Base-by-base conservation (phyloP, 495 filamentous ascomycete species). In the Penicillium ochrochloron region DNA sequence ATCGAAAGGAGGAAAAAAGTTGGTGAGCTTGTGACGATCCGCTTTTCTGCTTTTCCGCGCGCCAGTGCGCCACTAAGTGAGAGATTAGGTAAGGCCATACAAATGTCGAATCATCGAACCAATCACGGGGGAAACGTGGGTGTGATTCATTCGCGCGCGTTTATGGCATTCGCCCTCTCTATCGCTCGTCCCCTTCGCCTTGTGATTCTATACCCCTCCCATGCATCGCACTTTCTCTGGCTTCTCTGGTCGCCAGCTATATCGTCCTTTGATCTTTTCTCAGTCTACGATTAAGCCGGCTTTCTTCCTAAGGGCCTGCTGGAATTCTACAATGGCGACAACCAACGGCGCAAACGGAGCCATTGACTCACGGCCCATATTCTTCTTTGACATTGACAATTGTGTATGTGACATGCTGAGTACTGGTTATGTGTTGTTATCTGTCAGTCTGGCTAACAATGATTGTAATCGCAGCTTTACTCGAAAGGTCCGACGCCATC, bases 321-420 rank as follows among this genome's bases (percentile, higher is more conserved):
- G 33, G 25, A 56, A 59, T 53, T 63, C 42, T 10, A 66, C 63
- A 62, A 70, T 70, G 56, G 74, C 76, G 64, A 58, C 75, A 19
- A 65, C 64, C 41, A 67, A 65, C 41, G 63, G 63, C 35, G 52
- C 68, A 25, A 69, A 63, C 44, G 60, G 65, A 52, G 66, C 60
- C 33, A n/a, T 61, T 63, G 78, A 82, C 65, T 63, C 75, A 58
- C 74, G 87, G 50, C 85, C 88, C 0, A 82, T 92, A 5, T 90
- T 94, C 78, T 94, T 93, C 76, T 92, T 93, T 66, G 96, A 99
- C 71, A 97, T 99, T 73, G 96, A 99, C 84, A 99, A 99, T 70
- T 98, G 96, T 78, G 88, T 90, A 82, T 65, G 86, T 84, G 29
- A 11, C 9, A 9, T 0, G 31, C 14, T 34, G 8, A 5, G 31